Conservation (phyloP, 306 rosid species). For the Hippophae tibetana region DNA sequence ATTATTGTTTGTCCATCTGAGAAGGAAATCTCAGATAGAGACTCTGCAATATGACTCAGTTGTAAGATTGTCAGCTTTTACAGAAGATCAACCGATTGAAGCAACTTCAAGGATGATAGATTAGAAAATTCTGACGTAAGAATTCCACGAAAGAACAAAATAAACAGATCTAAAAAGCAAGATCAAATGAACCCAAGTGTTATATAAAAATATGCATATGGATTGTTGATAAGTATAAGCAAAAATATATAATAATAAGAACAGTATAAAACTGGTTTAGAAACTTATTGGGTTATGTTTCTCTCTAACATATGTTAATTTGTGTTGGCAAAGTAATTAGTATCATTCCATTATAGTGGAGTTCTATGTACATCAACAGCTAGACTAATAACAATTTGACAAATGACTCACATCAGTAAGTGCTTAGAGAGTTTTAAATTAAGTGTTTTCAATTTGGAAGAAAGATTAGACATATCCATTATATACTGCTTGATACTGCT, state of each 20-base stretch:
- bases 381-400: not conserved
- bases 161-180: slow-evolving; percentile 8
- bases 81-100: slow-evolving; percentile 82
- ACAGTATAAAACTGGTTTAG: not conserved
- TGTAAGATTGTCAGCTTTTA: slow-evolving; percentile 89
- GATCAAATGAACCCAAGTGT: slow-evolving; percentile 13
- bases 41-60: slow-evolving; percentile 84
- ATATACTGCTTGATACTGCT: too few species aligned
- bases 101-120: slow-evolving; percentile 82
- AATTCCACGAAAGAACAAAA: slow-evolving; percentile 68
- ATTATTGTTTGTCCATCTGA: slow-evolving; percentile 72
- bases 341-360: not conserved
- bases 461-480: too few species aligned
- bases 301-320: not conserved
- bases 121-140: slow-evolving; percentile 85
- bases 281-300: not conserved
- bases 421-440: too few species aligned
- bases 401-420: slow-evolving; percentile 50
- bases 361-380: not conserved
- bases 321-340: not conserved
- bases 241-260: too few species aligned
- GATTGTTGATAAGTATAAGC: not conserved
- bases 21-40: slow-evolving; percentile 73
- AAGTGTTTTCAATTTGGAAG: too few species aligned
- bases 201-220: not conserved